Evolutionary conservation across 1,284 basidiomycete species (phyloP).

Genomic region (Neonothopanus nambi): DNA sequence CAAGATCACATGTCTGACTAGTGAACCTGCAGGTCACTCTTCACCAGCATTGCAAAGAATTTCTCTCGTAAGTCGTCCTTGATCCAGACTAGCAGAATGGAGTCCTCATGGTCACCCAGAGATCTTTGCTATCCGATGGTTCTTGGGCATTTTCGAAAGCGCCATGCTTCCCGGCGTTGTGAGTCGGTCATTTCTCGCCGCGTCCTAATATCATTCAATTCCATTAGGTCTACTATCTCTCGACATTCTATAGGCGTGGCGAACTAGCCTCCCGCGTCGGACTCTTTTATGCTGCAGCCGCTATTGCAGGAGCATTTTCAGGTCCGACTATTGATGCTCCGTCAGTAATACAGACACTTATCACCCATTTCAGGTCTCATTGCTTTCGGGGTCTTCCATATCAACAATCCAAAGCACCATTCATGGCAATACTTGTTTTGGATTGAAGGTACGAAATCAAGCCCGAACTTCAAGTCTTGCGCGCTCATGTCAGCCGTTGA

Average conservation of each 20-base stretch:
- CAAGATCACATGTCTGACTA: neutral
- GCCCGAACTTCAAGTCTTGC: neutral
- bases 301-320: conserved; percentile 47
- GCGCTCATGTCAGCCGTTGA: neutral
- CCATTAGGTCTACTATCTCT: conserved; percentile 44
- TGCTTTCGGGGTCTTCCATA: conserved; percentile 49
- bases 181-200: neutral
- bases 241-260: conserved; percentile 49
- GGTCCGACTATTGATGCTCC: conserved; percentile 22
- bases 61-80: conserved; percentile 33
- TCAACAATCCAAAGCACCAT: conserved; percentile 39
- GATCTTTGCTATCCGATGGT: conserved; percentile 47
- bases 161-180: conserved; percentile 35
- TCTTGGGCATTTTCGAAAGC: conserved; percentile 47
- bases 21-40: conserved; percentile 33
- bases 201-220: neutral
- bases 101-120: conserved; percentile 25
- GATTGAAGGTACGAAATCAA: conserved; percentile 39
- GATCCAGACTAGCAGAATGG: neutral
- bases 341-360: neutral
- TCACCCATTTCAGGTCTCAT: conserved; percentile 34
- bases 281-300: conserved; percentile 47
- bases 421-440: conserved; percentile 53
- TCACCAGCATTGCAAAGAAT: conserved; percentile 39
- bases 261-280: conserved; percentile 52